Conservation (phyloP, 495 filamentous ascomycete species). For the Penicillium flavigenum region DNA sequence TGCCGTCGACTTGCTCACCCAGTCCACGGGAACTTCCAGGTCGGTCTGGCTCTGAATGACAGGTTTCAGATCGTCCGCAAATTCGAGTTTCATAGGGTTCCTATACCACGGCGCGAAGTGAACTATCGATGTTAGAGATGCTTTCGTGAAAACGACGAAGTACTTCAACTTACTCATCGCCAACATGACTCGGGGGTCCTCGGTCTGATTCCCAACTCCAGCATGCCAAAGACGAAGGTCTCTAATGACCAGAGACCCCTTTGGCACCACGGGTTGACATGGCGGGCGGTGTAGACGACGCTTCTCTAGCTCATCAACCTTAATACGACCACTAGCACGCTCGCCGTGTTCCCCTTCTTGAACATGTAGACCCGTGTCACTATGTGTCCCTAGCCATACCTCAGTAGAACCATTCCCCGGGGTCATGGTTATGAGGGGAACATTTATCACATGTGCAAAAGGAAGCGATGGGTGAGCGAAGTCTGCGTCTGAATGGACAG, state of each 20-base stretch:
- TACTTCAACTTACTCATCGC: constrained; percentile 48
- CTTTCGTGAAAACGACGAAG: background rate
- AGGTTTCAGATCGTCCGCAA: constrained; percentile 43
- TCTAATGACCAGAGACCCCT: constrained; percentile 53
- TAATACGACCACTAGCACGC: constrained; percentile 50
- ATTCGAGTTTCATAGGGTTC: constrained; percentile 51
- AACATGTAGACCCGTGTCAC: constrained; percentile 29
- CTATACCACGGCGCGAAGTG: constrained; percentile 49
- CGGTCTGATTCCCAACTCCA: constrained; percentile 55
- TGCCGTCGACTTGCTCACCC: constrained; percentile 35
- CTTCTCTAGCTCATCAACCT: constrained; percentile 39
- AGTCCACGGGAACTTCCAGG: constrained; percentile 47
- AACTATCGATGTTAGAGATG: constrained; percentile 20
- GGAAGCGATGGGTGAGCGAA: constrained; percentile 53
- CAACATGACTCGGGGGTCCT: constrained; percentile 54
- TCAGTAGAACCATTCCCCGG: constrained; percentile 59
- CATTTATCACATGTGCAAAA: constrained; percentile 56
- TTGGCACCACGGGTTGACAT: constrained; percentile 49
- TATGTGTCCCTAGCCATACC: constrained; percentile 60
- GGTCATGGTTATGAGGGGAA: constrained; percentile 53
- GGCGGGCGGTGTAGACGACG: constrained; percentile 41
- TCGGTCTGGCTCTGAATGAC: constrained; percentile 32
- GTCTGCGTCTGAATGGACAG: constrained; percentile 58
- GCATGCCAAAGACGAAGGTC: constrained; percentile 62
- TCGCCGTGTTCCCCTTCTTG: constrained; percentile 52